Evolutionary conservation across 176 grass and related monocot genomes (phyloP).

Genomic region (Zoysia pacifica): DNA sequence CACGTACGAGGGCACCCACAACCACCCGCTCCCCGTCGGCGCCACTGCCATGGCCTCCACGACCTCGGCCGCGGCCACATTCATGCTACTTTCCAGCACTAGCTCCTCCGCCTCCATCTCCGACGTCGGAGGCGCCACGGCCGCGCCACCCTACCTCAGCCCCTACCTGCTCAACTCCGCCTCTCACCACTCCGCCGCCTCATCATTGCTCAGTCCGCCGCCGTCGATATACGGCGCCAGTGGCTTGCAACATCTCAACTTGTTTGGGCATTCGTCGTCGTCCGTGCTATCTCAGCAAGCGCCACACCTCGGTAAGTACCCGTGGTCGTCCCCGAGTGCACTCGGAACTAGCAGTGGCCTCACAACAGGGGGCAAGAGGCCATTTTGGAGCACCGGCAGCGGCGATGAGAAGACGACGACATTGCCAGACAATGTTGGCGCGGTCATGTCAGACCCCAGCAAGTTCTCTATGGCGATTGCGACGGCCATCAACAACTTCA

Average conservation of each 20-base stretch:
- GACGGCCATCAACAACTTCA: conserved; percentile 49
- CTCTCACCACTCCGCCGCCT: conserved; percentile 31
- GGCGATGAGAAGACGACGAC: conserved; percentile 9
- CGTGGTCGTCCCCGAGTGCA: conserved; percentile 42
- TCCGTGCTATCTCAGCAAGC: conserved; percentile 26
- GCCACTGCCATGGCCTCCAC: conserved; percentile 94
- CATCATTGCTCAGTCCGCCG: not conserved
- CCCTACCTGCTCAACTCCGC: conserved; percentile 60
- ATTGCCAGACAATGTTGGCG: conserved; percentile 36
- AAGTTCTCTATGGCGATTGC: conserved; percentile 54
- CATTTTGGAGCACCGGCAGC: conserved; percentile 49
- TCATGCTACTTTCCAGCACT: conserved; percentile 72
- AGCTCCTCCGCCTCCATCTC: conserved; percentile 57
- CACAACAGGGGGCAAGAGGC: conserved; percentile 42
- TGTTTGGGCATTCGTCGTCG: conserved; percentile 42
- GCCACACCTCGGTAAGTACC: conserved; percentile 42
- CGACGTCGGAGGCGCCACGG: conserved; percentile 30
- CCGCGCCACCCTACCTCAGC: conserved; percentile 64
- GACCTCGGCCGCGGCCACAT: conserved; percentile 62
- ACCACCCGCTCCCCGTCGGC: conserved; percentile 92
- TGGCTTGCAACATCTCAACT: conserved; percentile 38
- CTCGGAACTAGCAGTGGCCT: not conserved
- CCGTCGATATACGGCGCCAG: not conserved
- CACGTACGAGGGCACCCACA: conserved; percentile 97
- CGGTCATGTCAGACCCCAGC: conserved; percentile 36